Conservation (phyloP, 1,284 basidiomycete genomes). For the Pyrrhoderma noxium region DNA sequence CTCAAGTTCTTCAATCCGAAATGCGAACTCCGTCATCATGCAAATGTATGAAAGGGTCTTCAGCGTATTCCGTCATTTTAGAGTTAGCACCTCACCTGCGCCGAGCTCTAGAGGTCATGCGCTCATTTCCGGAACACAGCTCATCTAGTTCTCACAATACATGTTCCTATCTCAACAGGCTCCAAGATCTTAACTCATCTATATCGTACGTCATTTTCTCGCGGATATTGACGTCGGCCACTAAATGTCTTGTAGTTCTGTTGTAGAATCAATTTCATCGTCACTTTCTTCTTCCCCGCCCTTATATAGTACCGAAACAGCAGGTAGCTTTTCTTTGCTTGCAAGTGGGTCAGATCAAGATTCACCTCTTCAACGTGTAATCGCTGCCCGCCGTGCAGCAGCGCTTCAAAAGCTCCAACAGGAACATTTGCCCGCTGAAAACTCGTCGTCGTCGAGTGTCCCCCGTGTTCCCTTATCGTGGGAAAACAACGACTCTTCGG, state of each 20-base stretch:
- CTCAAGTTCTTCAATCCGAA: not conserved
- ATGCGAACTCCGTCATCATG: constrained; percentile 12
- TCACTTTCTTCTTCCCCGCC: constrained; percentile 8
- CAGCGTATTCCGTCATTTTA: constrained; percentile 10
- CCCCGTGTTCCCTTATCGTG: not conserved
- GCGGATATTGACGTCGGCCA: not conserved
- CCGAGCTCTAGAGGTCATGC: constrained; percentile 9
- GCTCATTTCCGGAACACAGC: constrained; percentile 13
- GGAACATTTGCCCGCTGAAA: not conserved
- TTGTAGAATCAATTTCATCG: constrained; percentile 10
- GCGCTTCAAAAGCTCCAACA: not conserved
- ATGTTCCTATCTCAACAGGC: constrained; percentile 5
- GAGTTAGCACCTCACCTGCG: constrained; percentile 15
- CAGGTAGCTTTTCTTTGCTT: not conserved
- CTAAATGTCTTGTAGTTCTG: not conserved
- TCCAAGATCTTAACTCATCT: constrained; percentile 4
- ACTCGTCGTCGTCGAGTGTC: not conserved
- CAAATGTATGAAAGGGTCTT: constrained; percentile 11
- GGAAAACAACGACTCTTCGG: not conserved
- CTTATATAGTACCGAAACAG: not conserved
- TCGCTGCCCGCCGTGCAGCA: constrained; percentile 8
- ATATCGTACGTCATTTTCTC: constrained; percentile 12
- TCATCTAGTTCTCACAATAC: not conserved
- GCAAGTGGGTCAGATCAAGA: not conserved
- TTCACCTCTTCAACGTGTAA: constrained; percentile 9